Percentiles rank a stretch among this genome's conserved stretches.
Conservation (phyloP, 2,329 filamentous ascomycete species). For the Fusarium albidum region DNA sequence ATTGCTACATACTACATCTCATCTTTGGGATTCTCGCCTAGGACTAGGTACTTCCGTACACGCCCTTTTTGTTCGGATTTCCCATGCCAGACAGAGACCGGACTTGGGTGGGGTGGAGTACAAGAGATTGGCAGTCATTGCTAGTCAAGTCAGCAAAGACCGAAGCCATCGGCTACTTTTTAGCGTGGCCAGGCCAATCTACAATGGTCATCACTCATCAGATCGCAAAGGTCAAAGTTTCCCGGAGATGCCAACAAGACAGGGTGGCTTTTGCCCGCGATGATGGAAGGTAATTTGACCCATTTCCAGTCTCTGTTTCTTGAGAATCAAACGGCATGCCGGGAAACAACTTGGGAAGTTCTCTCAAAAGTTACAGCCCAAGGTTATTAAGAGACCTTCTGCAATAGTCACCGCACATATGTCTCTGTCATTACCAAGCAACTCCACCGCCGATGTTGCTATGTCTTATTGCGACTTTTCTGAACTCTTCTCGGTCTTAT, state of each 20-base stretch:
- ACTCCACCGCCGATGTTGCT: constrained; percentile 23
- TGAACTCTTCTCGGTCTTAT: constrained; percentile 19
- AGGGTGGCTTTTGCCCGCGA: constrained; percentile 31
- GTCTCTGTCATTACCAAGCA: constrained; percentile 29
- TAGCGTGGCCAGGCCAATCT: constrained; percentile 32
- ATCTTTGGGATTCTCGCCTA: background rate
- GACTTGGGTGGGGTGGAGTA: constrained; percentile 29
- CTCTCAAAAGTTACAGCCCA: background rate
- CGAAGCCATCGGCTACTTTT: constrained; percentile 23
- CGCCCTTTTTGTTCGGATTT: constrained; percentile 4
- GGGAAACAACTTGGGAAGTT: constrained; percentile 1
- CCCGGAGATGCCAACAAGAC: constrained; percentile 24
- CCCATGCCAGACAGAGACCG: constrained; percentile 14
- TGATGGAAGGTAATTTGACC: constrained; percentile 25
- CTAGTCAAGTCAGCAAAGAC: constrained; percentile 32
- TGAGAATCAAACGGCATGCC: constrained; percentile 31
- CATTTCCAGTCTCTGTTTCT: constrained; percentile 16
- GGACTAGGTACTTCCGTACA: background rate
- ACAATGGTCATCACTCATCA: constrained; percentile 16
- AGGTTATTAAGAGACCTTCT: constrained; percentile 7
- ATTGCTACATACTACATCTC: background rate
- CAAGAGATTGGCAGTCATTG: constrained; percentile 33
- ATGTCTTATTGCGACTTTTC: constrained; percentile 31
- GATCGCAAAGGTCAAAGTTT: constrained; percentile 26
- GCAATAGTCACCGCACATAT: constrained; percentile 13